Percentiles rank a stretch among this genome's conserved stretches.
Conservation (phyloP, 768 basidiomycete genomes). For the Suillus subluteus region DNA sequence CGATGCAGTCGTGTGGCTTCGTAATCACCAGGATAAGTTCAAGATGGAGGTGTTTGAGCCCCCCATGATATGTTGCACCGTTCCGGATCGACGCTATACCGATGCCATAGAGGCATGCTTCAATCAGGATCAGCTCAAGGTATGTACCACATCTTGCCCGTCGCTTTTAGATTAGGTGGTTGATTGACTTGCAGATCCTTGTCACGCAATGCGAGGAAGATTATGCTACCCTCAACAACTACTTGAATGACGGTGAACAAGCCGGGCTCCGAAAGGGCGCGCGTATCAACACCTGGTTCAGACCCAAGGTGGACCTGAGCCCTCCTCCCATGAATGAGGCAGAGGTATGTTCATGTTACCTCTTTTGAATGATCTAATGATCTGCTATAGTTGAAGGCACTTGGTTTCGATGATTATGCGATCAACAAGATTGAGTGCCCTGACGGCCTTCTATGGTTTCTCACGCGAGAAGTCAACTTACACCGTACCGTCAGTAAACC, state of each 20-base stretch:
- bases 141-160: constrained; percentile 32
- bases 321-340: constrained; percentile 61
- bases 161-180: neutral
- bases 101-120: constrained; percentile 80
- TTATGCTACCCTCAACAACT: constrained; percentile 66
- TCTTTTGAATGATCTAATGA: constrained; percentile 8
- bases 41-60: constrained; percentile 88
- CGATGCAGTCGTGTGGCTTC: constrained; percentile 74
- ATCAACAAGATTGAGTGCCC: constrained; percentile 83
- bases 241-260: constrained; percentile 64
- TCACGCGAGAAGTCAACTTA: constrained; percentile 63
- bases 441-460: constrained; percentile 70
- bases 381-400: constrained; percentile 49
- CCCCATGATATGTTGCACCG: constrained; percentile 68
- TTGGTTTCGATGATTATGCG: constrained; percentile 83
- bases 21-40: constrained; percentile 66
- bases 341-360: constrained; percentile 48
- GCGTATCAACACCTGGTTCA: constrained; percentile 70
- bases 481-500: constrained; percentile 67
- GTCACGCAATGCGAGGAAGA: constrained; percentile 86
- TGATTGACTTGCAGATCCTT: constrained; percentile 61
- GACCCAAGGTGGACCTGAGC: constrained; percentile 41
- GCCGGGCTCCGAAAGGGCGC: constrained; percentile 54
- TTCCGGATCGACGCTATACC: constrained; percentile 64
- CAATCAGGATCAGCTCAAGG: constrained; percentile 60